Evolutionary conservation across 495 filamentous ascomycete species (phyloP).

Genomic region (Halenospora varia): DNA sequence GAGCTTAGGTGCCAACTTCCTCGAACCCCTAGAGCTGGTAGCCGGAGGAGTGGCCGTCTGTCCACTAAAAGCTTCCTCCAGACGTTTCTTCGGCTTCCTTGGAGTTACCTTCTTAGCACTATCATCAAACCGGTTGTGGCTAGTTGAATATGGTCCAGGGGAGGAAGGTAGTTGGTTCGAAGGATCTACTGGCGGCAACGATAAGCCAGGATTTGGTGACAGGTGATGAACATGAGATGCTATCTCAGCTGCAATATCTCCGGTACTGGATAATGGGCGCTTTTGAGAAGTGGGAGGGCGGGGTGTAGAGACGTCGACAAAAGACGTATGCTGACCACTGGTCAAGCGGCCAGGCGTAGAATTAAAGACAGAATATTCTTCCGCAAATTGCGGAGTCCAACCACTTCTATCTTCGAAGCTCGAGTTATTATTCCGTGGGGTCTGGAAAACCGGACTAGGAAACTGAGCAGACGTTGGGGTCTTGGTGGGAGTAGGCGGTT

Average conservation of each 20-base stretch:
- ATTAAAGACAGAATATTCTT: constrained; percentile 56
- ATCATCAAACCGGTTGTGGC: constrained; percentile 27
- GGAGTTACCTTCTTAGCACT: constrained; percentile 34
- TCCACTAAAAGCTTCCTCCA: constrained; percentile 29
- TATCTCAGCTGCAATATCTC: constrained; percentile 39
- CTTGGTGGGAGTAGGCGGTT: constrained; percentile 72
- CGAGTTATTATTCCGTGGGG: constrained; percentile 49
- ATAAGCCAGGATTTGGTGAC: constrained; percentile 46
- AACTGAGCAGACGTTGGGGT: constrained; percentile 65
- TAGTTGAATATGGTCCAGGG: constrained; percentile 41
- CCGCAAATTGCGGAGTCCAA: constrained; percentile 53
- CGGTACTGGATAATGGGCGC: constrained; percentile 15
- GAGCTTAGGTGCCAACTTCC: constrained; percentile 48
- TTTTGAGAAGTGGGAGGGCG: constrained; percentile 3
- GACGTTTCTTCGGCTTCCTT: constrained; percentile 31
- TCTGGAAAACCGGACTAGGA: constrained; percentile 60
- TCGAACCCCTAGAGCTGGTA: constrained; percentile 43
- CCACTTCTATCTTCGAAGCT: constrained; percentile 44
- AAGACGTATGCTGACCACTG: constrained; percentile 33
- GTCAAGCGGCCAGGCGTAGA: constrained; percentile 48
- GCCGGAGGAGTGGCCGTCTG: constrained; percentile 51
- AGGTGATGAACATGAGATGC: constrained; percentile 55
- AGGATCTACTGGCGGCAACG: constrained; percentile 53
- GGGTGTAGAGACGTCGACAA: constrained; percentile 22
- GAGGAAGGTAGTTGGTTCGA: constrained; percentile 54